Evolutionary conservation across 2,329 filamentous ascomycete species (phyloP).

Genomic region (Neopestalotiopsis clavispora): DNA sequence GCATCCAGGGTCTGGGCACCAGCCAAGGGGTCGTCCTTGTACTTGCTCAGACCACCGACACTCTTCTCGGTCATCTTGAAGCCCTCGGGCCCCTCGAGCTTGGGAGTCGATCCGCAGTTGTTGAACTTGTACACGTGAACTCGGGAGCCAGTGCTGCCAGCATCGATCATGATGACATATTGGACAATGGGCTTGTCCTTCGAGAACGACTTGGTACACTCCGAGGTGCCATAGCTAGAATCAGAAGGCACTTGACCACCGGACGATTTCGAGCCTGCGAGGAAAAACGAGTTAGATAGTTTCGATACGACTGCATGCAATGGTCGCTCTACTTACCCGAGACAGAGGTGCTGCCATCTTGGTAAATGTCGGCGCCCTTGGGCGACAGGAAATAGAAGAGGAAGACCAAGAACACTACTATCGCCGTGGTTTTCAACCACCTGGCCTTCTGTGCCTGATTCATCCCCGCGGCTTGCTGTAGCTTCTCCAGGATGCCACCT

Average conservation of each 20-base stretch:
- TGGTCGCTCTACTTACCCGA: neutral
- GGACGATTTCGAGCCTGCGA: conserved; percentile 24
- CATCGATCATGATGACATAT: conserved; percentile 98
- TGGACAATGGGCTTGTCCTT: conserved; percentile 93
- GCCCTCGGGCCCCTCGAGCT: conserved; percentile 81
- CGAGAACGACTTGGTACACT: conserved; percentile 83
- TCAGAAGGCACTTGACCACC: conserved; percentile 62
- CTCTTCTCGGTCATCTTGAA: conserved; percentile 94
- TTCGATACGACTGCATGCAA: neutral
- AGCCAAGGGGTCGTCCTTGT: conserved; percentile 81
- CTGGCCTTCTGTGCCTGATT: conserved; percentile 68
- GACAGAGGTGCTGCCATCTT: conserved; percentile 46
- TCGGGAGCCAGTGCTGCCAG: conserved; percentile 94
- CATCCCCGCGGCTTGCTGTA: conserved; percentile 61
- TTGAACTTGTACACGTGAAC: conserved; percentile 99
- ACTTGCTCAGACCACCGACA: conserved; percentile 84
- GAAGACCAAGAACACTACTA: conserved; percentile 63
- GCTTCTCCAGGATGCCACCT: conserved; percentile 54
- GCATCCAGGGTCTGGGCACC: conserved; percentile 89
- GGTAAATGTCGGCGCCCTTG: conserved; percentile 59
- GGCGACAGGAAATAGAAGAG: conserved; percentile 70
- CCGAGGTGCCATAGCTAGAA: conserved; percentile 68
- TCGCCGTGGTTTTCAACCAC: conserved; percentile 69
- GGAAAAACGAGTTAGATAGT: neutral
- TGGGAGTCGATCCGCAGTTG: conserved; percentile 94